Percentiles rank a stretch among this genome's conserved stretches.
These are phyloP conservation scores for Candida sithepensis DNA, from an alignment of 805 yeast genomes.

Conservation along the genomic window DNA sequence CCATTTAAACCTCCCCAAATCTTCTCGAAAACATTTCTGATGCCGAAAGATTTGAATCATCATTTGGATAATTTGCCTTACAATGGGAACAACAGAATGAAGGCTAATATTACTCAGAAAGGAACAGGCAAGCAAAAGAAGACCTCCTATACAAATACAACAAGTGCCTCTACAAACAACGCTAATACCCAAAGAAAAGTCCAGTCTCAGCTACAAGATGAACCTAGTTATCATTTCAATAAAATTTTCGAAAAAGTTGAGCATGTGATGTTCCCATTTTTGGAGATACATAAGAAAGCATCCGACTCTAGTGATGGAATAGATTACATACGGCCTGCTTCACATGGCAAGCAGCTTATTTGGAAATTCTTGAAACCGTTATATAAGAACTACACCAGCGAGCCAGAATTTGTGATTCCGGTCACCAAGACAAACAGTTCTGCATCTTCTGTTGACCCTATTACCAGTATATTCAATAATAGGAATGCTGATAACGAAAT, in stretches of 20 bases:
- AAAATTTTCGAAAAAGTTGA: conserved; percentile 1
- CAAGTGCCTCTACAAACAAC: conserved; percentile 2
- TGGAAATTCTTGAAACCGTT: conserved; percentile 14
- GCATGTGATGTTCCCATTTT: conserved; percentile 17
- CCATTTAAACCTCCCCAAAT: too few species aligned
- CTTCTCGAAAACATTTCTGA: neutral
- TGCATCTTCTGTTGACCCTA: conserved; percentile 8
- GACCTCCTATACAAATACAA: neutral
- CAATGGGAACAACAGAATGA: neutral
- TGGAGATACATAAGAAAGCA: conserved; percentile 3
- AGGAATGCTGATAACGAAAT: conserved; percentile 6
- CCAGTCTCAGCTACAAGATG: conserved; percentile 11
- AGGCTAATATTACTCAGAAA: neutral
- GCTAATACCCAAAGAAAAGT: conserved; percentile 7
- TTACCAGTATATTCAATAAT: conserved; percentile 4
- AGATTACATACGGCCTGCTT: conserved; percentile 8
- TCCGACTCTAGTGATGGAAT: conserved; percentile 16
- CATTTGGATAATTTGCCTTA: neutral
- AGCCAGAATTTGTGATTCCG: neutral
- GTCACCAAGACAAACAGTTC: neutral
- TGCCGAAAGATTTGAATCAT: neutral
- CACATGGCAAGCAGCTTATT: conserved; percentile 2
- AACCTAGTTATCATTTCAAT: conserved; percentile 8
- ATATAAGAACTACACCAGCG: conserved; percentile 4
- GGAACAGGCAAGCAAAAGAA: neutral